A percentile compares a stretch with the other conserved stretches of the same genome.
These are phyloP conservation scores for Cordyceps tenuipes DNA, from an alignment of 2,329 filamentous ascomycete genomes.

Conservation along the genomic window DNA sequence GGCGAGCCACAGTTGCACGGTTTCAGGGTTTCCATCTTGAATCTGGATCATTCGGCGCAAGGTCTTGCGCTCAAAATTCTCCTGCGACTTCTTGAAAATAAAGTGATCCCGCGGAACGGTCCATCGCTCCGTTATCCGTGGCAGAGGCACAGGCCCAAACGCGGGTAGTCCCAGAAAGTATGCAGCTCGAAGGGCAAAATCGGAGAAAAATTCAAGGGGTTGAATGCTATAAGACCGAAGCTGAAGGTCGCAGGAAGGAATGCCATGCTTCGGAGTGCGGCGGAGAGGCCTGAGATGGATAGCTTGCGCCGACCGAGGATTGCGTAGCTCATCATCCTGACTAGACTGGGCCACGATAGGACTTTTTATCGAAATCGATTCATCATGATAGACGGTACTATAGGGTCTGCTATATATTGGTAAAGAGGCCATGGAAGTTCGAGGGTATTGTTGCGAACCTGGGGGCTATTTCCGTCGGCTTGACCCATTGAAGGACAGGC, in stretches of 20 bases:
- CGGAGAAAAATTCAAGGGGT: conserved; percentile 87
- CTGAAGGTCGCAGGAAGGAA: conserved; percentile 85
- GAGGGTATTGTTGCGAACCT: not conserved
- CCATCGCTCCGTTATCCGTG: conserved; percentile 84
- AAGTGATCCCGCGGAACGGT: conserved; percentile 85
- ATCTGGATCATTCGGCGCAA: conserved; percentile 82
- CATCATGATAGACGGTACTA: not conserved
- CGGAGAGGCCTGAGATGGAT: conserved; percentile 79
- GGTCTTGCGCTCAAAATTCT: conserved; percentile 94
- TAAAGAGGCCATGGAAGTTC: not conserved
- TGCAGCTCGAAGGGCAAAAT: conserved; percentile 88
- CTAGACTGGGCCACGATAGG: not conserved
- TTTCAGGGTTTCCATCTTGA: conserved; percentile 80
- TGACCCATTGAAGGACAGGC: not conserved
- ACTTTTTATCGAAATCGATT: not conserved
- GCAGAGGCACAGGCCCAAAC: conserved; percentile 76
- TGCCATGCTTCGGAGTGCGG: conserved; percentile 62
- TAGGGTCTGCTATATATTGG: conserved; percentile 1
- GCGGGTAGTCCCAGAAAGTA: conserved; percentile 88
- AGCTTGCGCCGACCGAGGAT: conserved; percentile 75
- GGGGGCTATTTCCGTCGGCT: not conserved
- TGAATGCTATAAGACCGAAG: conserved; percentile 84
- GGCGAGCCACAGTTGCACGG: conserved; percentile 84
- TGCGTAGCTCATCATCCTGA: conserved; percentile 33
- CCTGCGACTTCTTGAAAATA: conserved; percentile 93